Percentiles rank a stretch among this genome's conserved stretches.
phyloP scores from a whole-genome alignment of 2,329 filamentous ascomycete species.

The Leptographium radiaticola region DNA sequence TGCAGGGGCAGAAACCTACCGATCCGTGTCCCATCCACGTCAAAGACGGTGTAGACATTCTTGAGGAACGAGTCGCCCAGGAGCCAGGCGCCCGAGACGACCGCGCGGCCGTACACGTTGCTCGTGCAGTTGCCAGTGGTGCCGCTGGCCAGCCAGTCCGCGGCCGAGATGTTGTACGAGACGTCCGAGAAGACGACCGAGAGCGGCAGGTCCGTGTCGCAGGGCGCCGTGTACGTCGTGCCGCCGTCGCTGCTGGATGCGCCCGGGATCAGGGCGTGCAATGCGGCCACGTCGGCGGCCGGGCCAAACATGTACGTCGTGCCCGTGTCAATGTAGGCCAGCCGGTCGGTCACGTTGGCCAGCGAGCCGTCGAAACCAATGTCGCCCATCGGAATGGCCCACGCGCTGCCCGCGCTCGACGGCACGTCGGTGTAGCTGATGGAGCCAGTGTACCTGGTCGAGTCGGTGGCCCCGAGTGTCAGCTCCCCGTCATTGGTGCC shows the following conservation, averaged over 20 bases:
- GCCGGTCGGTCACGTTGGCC: constrained; percentile 39
- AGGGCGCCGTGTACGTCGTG: constrained; percentile 59
- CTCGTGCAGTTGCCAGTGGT: constrained; percentile 41
- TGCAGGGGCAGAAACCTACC: constrained; percentile 29
- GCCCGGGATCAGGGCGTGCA: constrained; percentile 57
- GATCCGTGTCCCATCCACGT: constrained; percentile 54
- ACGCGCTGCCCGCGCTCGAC: constrained; percentile 41
- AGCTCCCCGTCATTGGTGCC: constrained; percentile 60
- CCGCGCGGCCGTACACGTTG: constrained; percentile 60
- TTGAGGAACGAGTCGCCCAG: constrained; percentile 77
- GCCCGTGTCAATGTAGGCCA: constrained; percentile 71
- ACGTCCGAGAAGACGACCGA: constrained; percentile 55
- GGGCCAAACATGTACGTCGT: constrained; percentile 71
- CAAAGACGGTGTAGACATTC: constrained; percentile 80
- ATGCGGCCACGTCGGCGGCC: constrained; percentile 44
- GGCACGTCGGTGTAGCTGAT: constrained; percentile 51
- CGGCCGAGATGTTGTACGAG: constrained; percentile 50
- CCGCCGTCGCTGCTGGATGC: constrained; percentile 39
- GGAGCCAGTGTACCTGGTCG: constrained; percentile 51
- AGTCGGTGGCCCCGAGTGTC: constrained; percentile 60
- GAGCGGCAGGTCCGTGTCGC: constrained; percentile 47
- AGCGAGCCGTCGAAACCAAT: constrained; percentile 47
- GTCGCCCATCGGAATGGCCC: constrained; percentile 60
- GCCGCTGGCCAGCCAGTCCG: constrained; percentile 53
- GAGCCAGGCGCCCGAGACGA: constrained; percentile 59